These are phyloP conservation scores for Starmerella vitae DNA, from an alignment of 805 yeast species.

Conservation along the genomic window DNA sequence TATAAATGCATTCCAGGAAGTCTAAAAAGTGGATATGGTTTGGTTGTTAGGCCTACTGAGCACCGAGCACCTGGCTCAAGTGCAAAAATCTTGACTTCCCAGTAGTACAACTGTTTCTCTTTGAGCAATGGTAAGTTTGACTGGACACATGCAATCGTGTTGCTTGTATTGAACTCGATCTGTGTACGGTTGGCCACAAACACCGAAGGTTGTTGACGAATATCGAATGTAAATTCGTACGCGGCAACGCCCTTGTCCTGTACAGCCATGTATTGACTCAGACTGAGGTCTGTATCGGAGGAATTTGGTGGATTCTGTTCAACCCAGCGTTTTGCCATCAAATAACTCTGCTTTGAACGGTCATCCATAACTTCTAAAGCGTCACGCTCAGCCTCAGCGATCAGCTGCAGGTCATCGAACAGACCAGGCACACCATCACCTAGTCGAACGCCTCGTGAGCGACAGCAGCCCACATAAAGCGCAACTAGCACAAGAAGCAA, in stretches of 20 bases:
- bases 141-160: conserved; percentile 41
- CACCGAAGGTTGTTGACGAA: conserved; percentile 40
- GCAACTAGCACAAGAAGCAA: conserved; percentile 9
- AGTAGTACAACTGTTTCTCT: conserved; percentile 74
- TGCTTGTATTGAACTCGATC: conserved; percentile 26
- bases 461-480: conserved; percentile 11
- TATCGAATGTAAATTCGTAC: conserved; percentile 58
- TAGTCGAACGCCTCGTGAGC: conserved; percentile 25
- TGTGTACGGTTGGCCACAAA: conserved; percentile 51
- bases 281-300: conserved; percentile 31
- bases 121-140: conserved; percentile 78
- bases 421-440: conserved; percentile 40
- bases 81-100: conserved; percentile 73
- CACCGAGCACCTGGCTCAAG: conserved; percentile 37
- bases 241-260: conserved; percentile 84
- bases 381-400: conserved; percentile 47
- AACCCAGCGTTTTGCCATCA: conserved; percentile 43
- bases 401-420: conserved; percentile 48
- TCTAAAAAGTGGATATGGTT: conserved; percentile 88
- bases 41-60: conserved; percentile 67
- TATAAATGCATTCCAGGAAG: conserved; percentile 83
- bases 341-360: conserved; percentile 42
- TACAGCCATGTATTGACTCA: conserved; percentile 50
- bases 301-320: conserved; percentile 33
- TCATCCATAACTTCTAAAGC: conserved; percentile 50